Evolutionary conservation across 192 early-diverging fungal species (phyloP), one percentile per base, ranked within the genome.

Genomic region (Backusella parvicylindrica): DNA sequence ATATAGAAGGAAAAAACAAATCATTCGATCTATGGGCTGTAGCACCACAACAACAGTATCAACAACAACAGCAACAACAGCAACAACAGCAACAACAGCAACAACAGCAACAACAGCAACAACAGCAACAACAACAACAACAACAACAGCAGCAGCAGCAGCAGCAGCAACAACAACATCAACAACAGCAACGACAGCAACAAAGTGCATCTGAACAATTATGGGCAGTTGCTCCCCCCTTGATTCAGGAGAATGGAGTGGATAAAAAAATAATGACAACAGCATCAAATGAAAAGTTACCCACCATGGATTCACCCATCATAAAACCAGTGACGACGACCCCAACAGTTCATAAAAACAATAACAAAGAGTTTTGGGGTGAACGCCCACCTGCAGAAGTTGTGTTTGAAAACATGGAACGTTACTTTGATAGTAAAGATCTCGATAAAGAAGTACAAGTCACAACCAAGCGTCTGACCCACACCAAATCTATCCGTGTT

Each of bases 351-450:
- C 73, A n/a, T 9, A 66, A 36, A 37, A 26, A 36, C 15, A 26
- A 35, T 4, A 68, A 12, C 68, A 76, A 64, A 74, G 33, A 81
- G 81, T 88, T 85, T 36, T 89, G 88, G 88, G 85, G 86, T 13
- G 86, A 88, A 33, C 84, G 93, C 18, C 93, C 93, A 8, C 91
- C 91, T 3, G 85, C 89, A 13, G 91, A 93, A 47, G 84, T 88
- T 56, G 87, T 95, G 60, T 86, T 85, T 30, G 87, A 95, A 68
- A 84, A 92, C 73, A 80, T 93, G 68, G 91, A 92, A 40, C 75
- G 86, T 71, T 95, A 90, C 77, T 95, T 95, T 79, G 90, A 91
- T 21, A 88, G 85, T 35, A 91, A 95, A 71, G 92, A 95, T 70
- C 76, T 95, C 47, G 93, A 95, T 68, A 84, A 89, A 68, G 89